These are phyloP conservation scores for Candida lessepsii DNA, from an alignment of 805 yeast genomes.

Conservation along the genomic window DNA sequence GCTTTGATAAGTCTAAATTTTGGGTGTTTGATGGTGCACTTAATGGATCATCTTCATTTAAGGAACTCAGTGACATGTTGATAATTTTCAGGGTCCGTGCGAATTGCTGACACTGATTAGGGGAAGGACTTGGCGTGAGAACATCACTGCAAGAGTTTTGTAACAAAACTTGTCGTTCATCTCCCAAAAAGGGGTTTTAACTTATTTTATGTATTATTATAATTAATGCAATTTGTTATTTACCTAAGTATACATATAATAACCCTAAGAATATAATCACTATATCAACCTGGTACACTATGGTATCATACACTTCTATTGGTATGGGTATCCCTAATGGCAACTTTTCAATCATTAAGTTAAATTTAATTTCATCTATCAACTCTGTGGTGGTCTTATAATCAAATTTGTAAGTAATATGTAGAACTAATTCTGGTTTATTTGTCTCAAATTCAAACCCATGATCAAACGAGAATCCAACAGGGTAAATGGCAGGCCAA, in stretches of 20 bases:
- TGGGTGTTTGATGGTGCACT: slow-evolving; percentile 46
- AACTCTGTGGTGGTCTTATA: slow-evolving; percentile 21
- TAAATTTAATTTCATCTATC: slow-evolving; percentile 17
- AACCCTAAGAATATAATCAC: slow-evolving; percentile 13
- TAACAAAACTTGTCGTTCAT: too few species aligned
- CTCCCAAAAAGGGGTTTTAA: background rate
- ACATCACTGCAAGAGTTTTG: too few species aligned
- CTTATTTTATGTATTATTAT: too few species aligned
- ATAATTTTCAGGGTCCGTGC: slow-evolving; percentile 5
- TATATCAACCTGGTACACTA: slow-evolving; percentile 29
- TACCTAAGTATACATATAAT: background rate
- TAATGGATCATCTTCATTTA: slow-evolving; percentile 49
- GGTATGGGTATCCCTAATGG: slow-evolving; percentile 33
- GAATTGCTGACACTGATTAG: slow-evolving; percentile 1
- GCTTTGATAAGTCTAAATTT: slow-evolving; percentile 51
- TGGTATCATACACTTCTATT: slow-evolving; percentile 27
- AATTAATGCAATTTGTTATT: background rate
- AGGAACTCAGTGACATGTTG: slow-evolving; percentile 23
- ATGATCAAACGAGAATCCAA: slow-evolving; percentile 23
- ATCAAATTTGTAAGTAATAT: slow-evolving; percentile 21
- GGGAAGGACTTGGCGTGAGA: too few species aligned
- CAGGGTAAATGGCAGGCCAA: slow-evolving; percentile 38
- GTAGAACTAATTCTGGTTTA: slow-evolving; percentile 24
- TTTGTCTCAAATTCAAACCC: slow-evolving; percentile 15
- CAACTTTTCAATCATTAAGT: slow-evolving; percentile 26